Evolutionary conservation across 148 eudicot genomes (phyloP).

Genomic region (Fagopyrum homotropicum): DNA sequence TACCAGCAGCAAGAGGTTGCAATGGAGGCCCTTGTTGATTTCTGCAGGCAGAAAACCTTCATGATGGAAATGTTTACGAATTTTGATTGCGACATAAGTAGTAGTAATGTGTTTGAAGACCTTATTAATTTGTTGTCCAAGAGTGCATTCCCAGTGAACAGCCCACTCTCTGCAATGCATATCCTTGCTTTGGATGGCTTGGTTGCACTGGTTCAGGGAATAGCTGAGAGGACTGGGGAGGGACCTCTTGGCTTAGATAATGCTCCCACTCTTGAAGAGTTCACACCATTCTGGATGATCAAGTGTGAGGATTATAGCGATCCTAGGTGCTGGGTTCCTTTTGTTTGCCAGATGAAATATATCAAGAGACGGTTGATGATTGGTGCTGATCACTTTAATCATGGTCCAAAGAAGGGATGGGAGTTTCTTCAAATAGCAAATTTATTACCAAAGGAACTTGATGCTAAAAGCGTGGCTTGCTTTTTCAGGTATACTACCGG

Average conservation of each 20-base stretch:
- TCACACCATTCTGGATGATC: conserved; percentile 26
- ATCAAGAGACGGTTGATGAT: conserved; percentile 22
- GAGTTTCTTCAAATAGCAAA: conserved; percentile 25
- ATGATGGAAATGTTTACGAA: conserved; percentile 27
- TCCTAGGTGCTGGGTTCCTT: conserved; percentile 15
- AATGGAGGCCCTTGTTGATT: conserved; percentile 30
- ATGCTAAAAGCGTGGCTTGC: conserved; percentile 25
- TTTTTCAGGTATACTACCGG: conserved; percentile 26
- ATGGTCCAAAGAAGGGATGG: conserved; percentile 22
- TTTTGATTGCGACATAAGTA: conserved; percentile 26
- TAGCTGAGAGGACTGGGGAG: conserved; percentile 22
- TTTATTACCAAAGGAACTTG: conserved; percentile 25
- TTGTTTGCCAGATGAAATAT: conserved; percentile 16
- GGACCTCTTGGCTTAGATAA: conserved; percentile 3
- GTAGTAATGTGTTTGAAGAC: conserved; percentile 27
- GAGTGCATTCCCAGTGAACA: conserved; percentile 29
- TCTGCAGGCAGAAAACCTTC: conserved; percentile 25
- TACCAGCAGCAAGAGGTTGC: conserved; percentile 32
- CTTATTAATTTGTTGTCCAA: conserved; percentile 24
- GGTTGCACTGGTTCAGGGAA: conserved; percentile 25
- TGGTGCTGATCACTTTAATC: conserved; percentile 19
- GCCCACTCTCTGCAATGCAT: conserved; percentile 28
- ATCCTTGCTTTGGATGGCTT: conserved; percentile 27
- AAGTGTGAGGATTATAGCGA: conserved; percentile 23
- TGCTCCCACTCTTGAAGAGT: conserved; percentile 19